Base-by-base conservation (phyloP, 768 basidiomycete genomes). In the Podaxis carcinomalis region DNA sequence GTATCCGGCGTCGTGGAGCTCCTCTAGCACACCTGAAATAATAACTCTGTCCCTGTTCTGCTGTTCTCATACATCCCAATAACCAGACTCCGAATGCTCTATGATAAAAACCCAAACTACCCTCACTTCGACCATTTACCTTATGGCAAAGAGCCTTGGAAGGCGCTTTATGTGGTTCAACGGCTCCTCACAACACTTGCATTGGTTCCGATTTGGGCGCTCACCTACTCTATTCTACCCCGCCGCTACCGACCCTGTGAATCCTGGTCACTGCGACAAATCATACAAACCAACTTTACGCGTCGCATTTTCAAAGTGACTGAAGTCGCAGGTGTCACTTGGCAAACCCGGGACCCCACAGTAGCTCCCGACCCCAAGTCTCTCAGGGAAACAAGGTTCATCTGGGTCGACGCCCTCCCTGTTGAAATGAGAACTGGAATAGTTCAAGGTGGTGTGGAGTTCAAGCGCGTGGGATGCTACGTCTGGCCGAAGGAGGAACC, bases 271-370 rank as follows among this genome's bases (percentile, higher is more conserved):
- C 62, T 84, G 42, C 72, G 73, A 27, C 82, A 83, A 68, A 75
- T 81, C 44, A 68, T 84, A 63, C 72, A 78, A 58, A 80, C 83
- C 65, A 78, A 80, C 63, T 84, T 83, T 65, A 82, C 77, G 0
- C 75, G 80, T 37, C 75, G 82, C 37, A 78, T 84, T 10, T 81
- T 74, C 75, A 78, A 75, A 64, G 78, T 84, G 55, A 81, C 82
- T 11, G 82, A 84, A 64, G 77, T 82, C 14, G 83, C 82, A 37
- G 83, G 83, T 25, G 82, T 84, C 19, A 83, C 81, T 7, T 83
- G 80, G 78, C 77, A 76, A 42, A 82, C 81, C 2, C 73, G 79
- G 16, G 73, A 81, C 53, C 81, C 82, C 0, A 74, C 77, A 28
- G 55, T 64, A 16, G 76, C 71, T 19, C 59, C 59, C 19, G 51